These are phyloP conservation scores for Penicillium cosmopolitanum DNA, from an alignment of 495 filamentous ascomycete genomes.

Conservation along the genomic window DNA sequence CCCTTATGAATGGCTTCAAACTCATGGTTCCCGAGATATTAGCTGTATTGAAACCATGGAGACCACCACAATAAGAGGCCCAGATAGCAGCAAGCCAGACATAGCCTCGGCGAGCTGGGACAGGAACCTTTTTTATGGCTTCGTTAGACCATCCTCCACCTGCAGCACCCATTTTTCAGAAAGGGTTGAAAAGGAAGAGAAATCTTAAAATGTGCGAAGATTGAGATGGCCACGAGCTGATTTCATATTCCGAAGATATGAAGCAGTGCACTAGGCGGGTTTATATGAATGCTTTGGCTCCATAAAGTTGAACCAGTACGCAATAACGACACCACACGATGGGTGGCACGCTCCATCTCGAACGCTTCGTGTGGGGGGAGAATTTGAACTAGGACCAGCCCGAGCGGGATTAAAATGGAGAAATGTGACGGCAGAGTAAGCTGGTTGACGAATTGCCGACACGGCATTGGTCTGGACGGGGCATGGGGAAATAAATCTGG, in stretches of 20 bases:
- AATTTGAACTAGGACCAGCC: neutral
- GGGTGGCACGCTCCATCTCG: neutral
- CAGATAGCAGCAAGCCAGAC: slow-evolving; percentile 31
- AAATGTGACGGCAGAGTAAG: neutral
- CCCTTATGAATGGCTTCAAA: slow-evolving; percentile 22
- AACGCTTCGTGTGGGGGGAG: neutral
- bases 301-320: neutral
- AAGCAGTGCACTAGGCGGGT: neutral
- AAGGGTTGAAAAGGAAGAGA: neutral
- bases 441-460: neutral
- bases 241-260: too few relatives aligned
- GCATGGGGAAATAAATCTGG: slow-evolving; percentile 9
- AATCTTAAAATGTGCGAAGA: too few relatives aligned
- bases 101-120: slow-evolving; percentile 16
- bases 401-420: neutral
- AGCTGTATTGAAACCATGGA: slow-evolving; percentile 33
- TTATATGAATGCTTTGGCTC: neutral
- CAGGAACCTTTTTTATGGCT: slow-evolving; percentile 15
- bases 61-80: slow-evolving; percentile 28
- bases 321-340: neutral
- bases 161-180: slow-evolving; percentile 12
- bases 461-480: slow-evolving; percentile 1
- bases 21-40: slow-evolving; percentile 34
- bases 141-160: slow-evolving; percentile 14
- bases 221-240: too few relatives aligned